A percentile compares a stretch with the other conserved stretches of the same genome.
These are phyloP conservation scores for Aspergillus sojae DNA, from an alignment of 2,329 filamentous ascomycete species.

Conservation along the genomic window DNA sequence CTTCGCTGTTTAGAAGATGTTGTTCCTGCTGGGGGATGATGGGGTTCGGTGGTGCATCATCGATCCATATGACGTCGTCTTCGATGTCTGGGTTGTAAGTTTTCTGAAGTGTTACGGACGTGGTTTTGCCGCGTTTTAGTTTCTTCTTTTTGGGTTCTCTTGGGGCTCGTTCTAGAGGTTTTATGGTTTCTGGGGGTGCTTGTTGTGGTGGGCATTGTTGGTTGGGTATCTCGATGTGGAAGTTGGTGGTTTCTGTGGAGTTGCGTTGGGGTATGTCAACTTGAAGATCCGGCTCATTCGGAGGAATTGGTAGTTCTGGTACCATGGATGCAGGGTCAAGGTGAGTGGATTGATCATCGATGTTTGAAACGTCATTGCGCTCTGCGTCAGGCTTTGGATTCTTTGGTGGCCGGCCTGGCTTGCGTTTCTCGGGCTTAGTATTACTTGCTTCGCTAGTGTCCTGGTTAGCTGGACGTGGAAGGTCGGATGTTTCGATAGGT, in stretches of 20 bases:
- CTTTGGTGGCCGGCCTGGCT: conserved; percentile 24
- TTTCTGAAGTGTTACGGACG: conserved; percentile 36
- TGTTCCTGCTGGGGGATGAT: background rate
- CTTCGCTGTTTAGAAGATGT: background rate
- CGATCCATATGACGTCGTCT: conserved; percentile 47
- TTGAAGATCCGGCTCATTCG: background rate
- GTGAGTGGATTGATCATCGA: background rate
- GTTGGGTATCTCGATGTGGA: background rate
- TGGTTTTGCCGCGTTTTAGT: conserved; percentile 48
- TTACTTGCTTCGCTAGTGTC: background rate
- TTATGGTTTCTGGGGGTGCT: background rate
- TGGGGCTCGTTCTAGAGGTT: conserved; percentile 8
- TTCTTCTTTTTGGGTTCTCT: conserved; percentile 46
- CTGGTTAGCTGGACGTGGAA: conserved; percentile 18
- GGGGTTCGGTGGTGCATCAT: conserved; percentile 27
- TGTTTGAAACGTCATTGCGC: background rate
- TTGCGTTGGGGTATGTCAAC: background rate
- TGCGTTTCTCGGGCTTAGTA: conserved; percentile 23
- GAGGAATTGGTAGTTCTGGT: background rate
- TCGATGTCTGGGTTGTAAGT: conserved; percentile 35
- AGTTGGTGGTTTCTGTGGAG: background rate
- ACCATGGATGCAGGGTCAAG: background rate
- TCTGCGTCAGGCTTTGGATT: conserved; percentile 6
- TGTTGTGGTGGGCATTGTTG: background rate
- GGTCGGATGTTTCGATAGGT: conserved; percentile 33